A percentile compares a stretch with the other conserved stretches of the same genome.
phyloP scores from a whole-genome alignment of 805 yeast species.

The Monosporozyma servazzii region DNA sequence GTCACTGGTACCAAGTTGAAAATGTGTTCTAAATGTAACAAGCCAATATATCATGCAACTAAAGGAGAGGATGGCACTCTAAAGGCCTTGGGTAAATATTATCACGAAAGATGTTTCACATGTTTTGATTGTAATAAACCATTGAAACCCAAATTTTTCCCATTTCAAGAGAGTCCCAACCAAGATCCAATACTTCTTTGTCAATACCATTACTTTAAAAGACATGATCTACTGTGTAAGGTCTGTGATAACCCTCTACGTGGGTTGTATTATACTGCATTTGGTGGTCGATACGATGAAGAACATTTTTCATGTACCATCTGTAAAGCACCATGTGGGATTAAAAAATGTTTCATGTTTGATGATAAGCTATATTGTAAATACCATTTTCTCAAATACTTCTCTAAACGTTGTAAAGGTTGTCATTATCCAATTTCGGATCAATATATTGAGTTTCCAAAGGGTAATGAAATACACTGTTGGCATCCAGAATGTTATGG shows the following conservation, averaged over 20 bases:
- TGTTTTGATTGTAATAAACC: conserved; percentile 77
- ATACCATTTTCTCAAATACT: conserved; percentile 77
- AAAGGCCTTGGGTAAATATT: conserved; percentile 70
- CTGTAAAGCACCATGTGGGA: conserved; percentile 78
- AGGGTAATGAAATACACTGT: conserved; percentile 87
- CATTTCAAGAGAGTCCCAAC: conserved; percentile 44
- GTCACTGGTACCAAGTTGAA: not conserved
- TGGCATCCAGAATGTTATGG: conserved; percentile 99
- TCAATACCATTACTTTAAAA: conserved; percentile 84
- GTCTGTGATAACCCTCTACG: conserved; percentile 79
- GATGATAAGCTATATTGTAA: conserved; percentile 79
- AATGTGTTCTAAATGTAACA: conserved; percentile 2
- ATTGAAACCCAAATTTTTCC: conserved; percentile 84
- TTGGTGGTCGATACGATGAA: conserved; percentile 84
- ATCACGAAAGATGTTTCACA: conserved; percentile 79
- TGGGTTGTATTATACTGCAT: conserved; percentile 89
- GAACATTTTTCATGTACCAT: conserved; percentile 91
- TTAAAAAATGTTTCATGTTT: conserved; percentile 87
- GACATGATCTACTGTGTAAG: conserved; percentile 76
- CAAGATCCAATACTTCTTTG: conserved; percentile 55
- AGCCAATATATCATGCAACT: not conserved
- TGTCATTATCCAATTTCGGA: conserved; percentile 85
- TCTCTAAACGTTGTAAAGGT: conserved; percentile 88
- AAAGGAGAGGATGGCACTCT: conserved; percentile 38
- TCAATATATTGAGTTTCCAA: conserved; percentile 84